phyloP scores from a whole-genome alignment of 2,329 filamentous ascomycete species.

The Fusarium piperis region DNA sequence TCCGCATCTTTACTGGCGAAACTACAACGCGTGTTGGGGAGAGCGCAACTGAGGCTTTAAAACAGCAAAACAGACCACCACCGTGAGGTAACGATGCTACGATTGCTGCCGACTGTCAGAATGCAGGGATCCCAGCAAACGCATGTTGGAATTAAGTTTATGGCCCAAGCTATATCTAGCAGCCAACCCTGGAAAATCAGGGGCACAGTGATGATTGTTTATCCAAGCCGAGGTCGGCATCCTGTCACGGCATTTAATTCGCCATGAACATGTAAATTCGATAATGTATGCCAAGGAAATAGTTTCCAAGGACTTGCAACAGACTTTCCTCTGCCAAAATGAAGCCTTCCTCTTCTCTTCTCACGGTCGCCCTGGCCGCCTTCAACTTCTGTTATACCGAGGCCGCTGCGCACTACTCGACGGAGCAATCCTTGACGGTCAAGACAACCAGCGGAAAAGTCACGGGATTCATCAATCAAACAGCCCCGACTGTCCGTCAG shows the following conservation, averaged over 20 bases:
- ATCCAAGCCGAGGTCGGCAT: conserved; percentile 4
- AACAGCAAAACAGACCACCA: not conserved
- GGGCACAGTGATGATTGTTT: not conserved
- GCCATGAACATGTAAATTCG: not conserved
- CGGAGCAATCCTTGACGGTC: not conserved
- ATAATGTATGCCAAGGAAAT: not conserved
- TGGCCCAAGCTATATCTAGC: not conserved
- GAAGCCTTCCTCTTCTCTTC: not conserved
- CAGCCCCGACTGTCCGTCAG: conserved; percentile 21
- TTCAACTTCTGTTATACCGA: not conserved
- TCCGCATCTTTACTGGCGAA: not conserved
- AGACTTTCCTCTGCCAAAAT: not conserved
- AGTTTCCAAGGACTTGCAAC: not conserved
- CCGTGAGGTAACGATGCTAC: not conserved
- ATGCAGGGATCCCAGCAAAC: not conserved
- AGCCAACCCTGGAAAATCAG: not conserved
- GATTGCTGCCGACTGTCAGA: not conserved
- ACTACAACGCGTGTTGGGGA: not conserved
- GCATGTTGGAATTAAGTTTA: not conserved
- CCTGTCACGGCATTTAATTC: not conserved
- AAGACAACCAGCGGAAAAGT: conserved; percentile 21
- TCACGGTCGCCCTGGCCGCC: not conserved
- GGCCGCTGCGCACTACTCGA: not conserved
- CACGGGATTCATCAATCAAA: conserved; percentile 24
- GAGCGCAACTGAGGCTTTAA: too few relatives aligned